A percentile compares a stretch with the other conserved stretches of the same genome.
phyloP scores from a whole-genome alignment of 208 protist genomes.

The Leishmania gerbilli region DNA sequence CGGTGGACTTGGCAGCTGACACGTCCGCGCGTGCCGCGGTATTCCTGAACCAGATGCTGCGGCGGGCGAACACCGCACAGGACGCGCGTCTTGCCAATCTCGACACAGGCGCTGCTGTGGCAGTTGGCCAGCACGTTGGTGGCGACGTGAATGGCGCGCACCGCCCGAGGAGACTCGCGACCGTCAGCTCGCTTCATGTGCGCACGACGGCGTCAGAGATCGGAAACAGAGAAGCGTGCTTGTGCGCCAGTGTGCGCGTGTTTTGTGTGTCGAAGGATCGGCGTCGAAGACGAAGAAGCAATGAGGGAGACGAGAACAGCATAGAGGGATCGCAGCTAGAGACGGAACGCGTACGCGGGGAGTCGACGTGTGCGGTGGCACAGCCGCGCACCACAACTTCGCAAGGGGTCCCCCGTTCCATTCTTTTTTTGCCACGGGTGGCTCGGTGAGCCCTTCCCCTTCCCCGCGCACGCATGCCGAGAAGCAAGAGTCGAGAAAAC shows the following conservation, averaged over 20 bases:
- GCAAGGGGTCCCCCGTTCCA: neutral
- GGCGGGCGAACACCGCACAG: slow-evolving; percentile 80
- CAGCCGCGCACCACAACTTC: neutral
- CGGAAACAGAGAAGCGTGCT: neutral
- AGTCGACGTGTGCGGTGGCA: neutral
- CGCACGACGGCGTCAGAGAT: too few relatives aligned
- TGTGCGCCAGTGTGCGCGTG: neutral
- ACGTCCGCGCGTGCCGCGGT: slow-evolving; percentile 74
- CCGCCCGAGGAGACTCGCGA: slow-evolving; percentile 33
- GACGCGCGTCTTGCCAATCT: slow-evolving; percentile 80
- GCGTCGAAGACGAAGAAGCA: neutral
- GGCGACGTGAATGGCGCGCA: slow-evolving; percentile 73
- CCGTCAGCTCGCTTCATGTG: slow-evolving; percentile 34
- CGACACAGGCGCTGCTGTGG: slow-evolving; percentile 81
- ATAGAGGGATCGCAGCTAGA: neutral
- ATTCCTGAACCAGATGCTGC: slow-evolving; percentile 86
- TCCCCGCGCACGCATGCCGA: neutral
- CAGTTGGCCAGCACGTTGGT: slow-evolving; percentile 72
- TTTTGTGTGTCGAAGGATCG: neutral
- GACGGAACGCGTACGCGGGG: neutral
- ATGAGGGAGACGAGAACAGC: neutral
- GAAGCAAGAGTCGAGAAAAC: neutral
- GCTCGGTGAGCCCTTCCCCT: too few relatives aligned
- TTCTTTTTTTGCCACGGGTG: too few relatives aligned
- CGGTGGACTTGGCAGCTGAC: slow-evolving; percentile 65